Conservation (phyloP, 768 basidiomycete genomes). For the Podaxis rugospora region DNA sequence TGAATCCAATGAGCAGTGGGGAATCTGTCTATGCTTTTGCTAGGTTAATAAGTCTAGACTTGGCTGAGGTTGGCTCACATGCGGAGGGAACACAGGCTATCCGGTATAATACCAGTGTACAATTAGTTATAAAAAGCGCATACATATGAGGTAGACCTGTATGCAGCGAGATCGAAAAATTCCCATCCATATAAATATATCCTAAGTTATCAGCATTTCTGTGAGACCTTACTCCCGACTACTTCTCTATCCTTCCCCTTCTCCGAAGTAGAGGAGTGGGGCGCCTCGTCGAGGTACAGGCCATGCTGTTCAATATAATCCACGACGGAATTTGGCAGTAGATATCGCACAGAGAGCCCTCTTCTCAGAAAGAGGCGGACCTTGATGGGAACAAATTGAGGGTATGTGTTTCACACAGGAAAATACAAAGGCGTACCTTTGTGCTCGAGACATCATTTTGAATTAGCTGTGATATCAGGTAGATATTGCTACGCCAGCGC, state of each 20-base stretch:
- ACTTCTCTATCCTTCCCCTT: conserved; percentile 34
- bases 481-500: conserved; percentile 78
- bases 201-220: conserved; percentile 11
- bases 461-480: conserved; percentile 90
- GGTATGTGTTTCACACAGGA: neutral
- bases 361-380: conserved; percentile 72
- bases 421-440: conserved; percentile 46
- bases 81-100: neutral
- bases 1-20: neutral
- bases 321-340: conserved; percentile 86
- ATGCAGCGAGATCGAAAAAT: neutral
- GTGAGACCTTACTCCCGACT: conserved; percentile 18
- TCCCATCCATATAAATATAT: neutral
- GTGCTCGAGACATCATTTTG: conserved; percentile 98
- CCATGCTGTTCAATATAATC: conserved; percentile 90
- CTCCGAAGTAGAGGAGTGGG: conserved; percentile 19
- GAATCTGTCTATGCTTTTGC: neutral
- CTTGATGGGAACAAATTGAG: conserved; percentile 19
- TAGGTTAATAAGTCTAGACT: neutral
- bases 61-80: neutral
- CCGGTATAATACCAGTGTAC: neutral
- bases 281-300: conserved; percentile 63
- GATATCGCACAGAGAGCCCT: conserved; percentile 82
- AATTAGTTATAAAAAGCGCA: conserved; percentile 4
- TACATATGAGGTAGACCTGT: neutral